These are phyloP conservation scores for Chrysoporthe puriensis DNA, from an alignment of 2,329 filamentous ascomycete species.

Conservation along the genomic window DNA sequence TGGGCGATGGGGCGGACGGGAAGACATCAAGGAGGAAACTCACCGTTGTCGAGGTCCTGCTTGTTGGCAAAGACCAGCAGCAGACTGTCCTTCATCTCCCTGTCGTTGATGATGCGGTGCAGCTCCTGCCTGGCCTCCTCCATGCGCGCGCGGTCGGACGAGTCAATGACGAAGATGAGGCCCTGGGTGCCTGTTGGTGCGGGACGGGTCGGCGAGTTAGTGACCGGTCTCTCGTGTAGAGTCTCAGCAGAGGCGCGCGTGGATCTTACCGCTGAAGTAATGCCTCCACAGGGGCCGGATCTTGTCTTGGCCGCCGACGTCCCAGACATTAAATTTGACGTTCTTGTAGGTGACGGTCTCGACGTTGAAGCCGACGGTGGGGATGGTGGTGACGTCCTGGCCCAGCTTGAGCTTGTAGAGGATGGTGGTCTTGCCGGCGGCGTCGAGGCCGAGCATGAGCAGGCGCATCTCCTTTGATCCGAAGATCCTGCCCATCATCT, in stretches of 20 bases:
- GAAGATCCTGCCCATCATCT: conserved; percentile 98
- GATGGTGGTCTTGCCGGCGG: conserved; percentile 98
- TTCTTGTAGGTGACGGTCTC: conserved; percentile 99
- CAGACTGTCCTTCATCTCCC: conserved; percentile 95
- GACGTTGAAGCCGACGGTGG: conserved; percentile 98
- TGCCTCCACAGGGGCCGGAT: conserved; percentile 96
- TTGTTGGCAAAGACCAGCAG: conserved; percentile 98
- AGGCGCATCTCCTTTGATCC: conserved; percentile 99
- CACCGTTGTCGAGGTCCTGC: conserved; percentile 88
- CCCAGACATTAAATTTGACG: conserved; percentile 99
- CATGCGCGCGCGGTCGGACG: conserved; percentile 86
- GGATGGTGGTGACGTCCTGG: conserved; percentile 97
- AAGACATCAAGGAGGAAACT: conserved; percentile 34
- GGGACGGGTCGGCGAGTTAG: conserved; percentile 7
- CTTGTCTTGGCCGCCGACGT: conserved; percentile 98
- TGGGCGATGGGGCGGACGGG: not conserved
- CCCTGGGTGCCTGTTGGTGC: conserved; percentile 78
- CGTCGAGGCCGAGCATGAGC: conserved; percentile 96
- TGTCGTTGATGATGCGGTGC: conserved; percentile 96
- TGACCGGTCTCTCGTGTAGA: conserved; percentile 7
- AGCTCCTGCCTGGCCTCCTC: conserved; percentile 92
- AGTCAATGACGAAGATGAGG: conserved; percentile 98
- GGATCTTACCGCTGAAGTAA: conserved; percentile 78
- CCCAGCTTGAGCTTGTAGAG: conserved; percentile 99
- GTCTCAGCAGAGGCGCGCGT: not conserved